phyloP scores from a whole-genome alignment of 2,329 filamentous ascomycete species.

The Colletotrichum kahawae region DNA sequence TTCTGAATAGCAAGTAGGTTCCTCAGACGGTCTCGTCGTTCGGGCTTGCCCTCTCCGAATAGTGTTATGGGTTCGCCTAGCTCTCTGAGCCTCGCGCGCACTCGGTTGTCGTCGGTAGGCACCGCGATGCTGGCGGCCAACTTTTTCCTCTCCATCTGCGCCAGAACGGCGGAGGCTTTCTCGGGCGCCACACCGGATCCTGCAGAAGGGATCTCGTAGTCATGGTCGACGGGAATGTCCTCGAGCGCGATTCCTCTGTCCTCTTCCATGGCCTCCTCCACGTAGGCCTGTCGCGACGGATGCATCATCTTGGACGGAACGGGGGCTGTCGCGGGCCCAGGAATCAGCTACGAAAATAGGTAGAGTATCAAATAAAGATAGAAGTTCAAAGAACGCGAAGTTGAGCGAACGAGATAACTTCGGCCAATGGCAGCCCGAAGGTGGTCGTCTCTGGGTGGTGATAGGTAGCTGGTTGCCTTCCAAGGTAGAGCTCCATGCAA shows the following conservation, averaged over 20 bases:
- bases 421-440: not conserved
- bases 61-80: constrained; percentile 93
- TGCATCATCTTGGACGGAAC: constrained; percentile 66
- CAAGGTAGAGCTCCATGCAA: not conserved
- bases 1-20: constrained; percentile 78
- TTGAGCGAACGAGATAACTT: not conserved
- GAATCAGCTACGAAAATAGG: not conserved
- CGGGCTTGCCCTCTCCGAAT: constrained; percentile 87
- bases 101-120: constrained; percentile 89
- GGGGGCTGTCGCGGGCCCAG: not conserved
- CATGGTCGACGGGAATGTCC: constrained; percentile 70
- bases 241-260: constrained; percentile 51
- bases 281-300: constrained; percentile 89
- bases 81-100: constrained; percentile 80
- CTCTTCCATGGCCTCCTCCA: constrained; percentile 72
- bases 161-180: constrained; percentile 83
- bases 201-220: constrained; percentile 78
- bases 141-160: constrained; percentile 90
- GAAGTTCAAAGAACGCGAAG: not conserved
- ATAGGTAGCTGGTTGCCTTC: not conserved
- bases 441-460: not conserved
- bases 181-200: constrained; percentile 74
- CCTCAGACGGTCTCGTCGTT: constrained; percentile 85
- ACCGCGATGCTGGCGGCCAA: constrained; percentile 88
- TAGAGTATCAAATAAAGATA: not conserved